Percentiles rank a stretch among this genome's conserved stretches.
phyloP scores from a whole-genome alignment of 805 yeast genomes.

The Lachancea cidri region DNA sequence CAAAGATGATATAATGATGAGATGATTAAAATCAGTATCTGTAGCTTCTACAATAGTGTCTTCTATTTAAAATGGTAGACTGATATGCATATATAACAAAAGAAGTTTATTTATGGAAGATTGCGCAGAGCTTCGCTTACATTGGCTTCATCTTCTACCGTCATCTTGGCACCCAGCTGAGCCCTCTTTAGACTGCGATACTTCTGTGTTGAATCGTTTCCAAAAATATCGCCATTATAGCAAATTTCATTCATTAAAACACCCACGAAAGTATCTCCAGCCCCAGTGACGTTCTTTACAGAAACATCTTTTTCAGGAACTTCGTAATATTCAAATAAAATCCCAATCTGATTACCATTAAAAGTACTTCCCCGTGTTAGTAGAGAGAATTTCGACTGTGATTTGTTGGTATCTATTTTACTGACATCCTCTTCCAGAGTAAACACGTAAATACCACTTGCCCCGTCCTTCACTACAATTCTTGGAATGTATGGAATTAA shows the following conservation, averaged over 20 bases:
- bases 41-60: no score
- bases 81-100: no score
- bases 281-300: constrained; percentile 73
- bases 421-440: constrained; percentile 27
- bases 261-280: constrained; percentile 81
- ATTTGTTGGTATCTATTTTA: constrained; percentile 6
- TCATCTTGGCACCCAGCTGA: constrained; percentile 12
- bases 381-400: constrained; percentile 14
- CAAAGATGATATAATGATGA: not conserved
- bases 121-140: constrained; percentile 8
- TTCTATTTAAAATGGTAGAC: no score
- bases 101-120: constrained; percentile 1
- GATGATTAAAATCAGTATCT: not conserved
- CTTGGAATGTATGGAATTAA: constrained; percentile 70
- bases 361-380: constrained; percentile 3
- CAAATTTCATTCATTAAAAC: constrained; percentile 43
- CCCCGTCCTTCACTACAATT: constrained; percentile 62
- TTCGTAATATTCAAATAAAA: constrained; percentile 59
- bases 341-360: constrained; percentile 37
- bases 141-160: constrained; percentile 10
- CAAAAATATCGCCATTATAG: constrained; percentile 6
- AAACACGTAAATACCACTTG: constrained; percentile 50
- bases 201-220: constrained; percentile 1
- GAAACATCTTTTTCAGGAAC: constrained; percentile 34
- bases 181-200: constrained; percentile 8